These are phyloP conservation scores for Botrytis aclada DNA, from an alignment of 2,329 filamentous ascomycete genomes.

Conservation along the genomic window DNA sequence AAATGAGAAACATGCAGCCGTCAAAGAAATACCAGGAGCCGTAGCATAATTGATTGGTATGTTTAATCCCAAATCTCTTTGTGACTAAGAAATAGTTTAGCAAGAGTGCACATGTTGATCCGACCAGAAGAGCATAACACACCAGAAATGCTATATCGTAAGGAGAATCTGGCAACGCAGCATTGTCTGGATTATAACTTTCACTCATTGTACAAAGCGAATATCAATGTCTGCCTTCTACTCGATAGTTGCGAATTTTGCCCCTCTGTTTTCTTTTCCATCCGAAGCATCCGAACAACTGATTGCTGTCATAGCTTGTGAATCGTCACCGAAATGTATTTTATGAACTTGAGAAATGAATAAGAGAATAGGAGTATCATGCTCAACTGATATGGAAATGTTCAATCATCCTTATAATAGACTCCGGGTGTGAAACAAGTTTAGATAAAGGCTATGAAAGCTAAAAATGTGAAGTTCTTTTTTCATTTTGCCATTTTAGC, in stretches of 20 bases:
- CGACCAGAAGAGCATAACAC: constrained; percentile 6
- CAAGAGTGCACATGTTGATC: background rate
- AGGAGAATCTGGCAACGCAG: constrained; percentile 37
- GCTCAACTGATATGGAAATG: background rate
- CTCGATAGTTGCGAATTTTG: background rate
- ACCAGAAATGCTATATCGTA: constrained; percentile 35
- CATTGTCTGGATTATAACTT: constrained; percentile 41
- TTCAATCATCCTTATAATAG: background rate
- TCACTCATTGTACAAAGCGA: constrained; percentile 40
- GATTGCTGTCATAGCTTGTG: background rate
- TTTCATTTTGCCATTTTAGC: constrained; percentile 2
- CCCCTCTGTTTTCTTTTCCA: background rate
- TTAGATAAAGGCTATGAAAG: background rate
- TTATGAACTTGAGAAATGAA: background rate
- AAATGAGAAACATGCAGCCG: constrained; percentile 56
- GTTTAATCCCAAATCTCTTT: constrained; percentile 57
- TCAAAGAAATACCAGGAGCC: constrained; percentile 53
- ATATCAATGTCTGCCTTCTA: background rate
- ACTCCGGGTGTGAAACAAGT: too few relatives aligned
- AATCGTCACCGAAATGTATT: background rate
- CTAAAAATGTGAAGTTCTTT: background rate
- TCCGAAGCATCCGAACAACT: background rate
- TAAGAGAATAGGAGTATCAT: background rate
- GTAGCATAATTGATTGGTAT: constrained; percentile 63
- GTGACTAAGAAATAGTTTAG: constrained; percentile 43